phyloP scores from a whole-genome alignment of 495 filamentous ascomycete genomes.

The Neurospora intermedia region DNA sequence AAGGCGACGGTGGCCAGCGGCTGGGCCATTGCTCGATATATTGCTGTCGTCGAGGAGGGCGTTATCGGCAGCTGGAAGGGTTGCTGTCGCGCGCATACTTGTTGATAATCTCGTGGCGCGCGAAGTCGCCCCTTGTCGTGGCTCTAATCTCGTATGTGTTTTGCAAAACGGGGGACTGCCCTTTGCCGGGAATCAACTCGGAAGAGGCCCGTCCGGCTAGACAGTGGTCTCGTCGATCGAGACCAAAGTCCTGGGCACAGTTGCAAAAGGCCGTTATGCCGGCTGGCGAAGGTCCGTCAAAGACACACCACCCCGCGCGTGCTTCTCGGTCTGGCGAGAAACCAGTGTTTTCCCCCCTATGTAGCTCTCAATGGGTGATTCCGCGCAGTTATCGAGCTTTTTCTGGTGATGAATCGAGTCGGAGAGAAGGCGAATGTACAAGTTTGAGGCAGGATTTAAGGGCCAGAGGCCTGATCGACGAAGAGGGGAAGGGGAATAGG shows the following conservation, averaged over 20 bases:
- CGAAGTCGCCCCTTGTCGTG: background rate
- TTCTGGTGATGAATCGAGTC: background rate
- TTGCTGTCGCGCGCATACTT: background rate
- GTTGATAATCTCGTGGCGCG: background rate
- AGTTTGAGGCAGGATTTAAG: background rate
- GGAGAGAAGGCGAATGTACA: background rate
- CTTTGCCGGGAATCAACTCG: background rate
- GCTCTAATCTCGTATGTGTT: background rate
- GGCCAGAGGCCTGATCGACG: background rate
- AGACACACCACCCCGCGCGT: slow-evolving; percentile 18
- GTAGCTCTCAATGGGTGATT: background rate
- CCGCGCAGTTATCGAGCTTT: background rate
- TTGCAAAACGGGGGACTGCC: background rate
- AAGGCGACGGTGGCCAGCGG: slow-evolving; percentile 10
- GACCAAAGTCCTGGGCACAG: slow-evolving; percentile 47
- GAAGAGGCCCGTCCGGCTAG: slow-evolving; percentile 20
- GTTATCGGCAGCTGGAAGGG: slow-evolving; percentile 1
- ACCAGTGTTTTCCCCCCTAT: background rate
- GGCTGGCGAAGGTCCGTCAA: slow-evolving; percentile 54
- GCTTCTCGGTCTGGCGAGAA: background rate
- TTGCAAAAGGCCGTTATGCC: slow-evolving; percentile 44
- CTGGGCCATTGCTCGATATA: slow-evolving; percentile 24
- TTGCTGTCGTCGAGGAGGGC: slow-evolving; percentile 26
- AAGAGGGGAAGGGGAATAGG: background rate
- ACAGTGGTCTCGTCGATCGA: slow-evolving; percentile 34